Evolutionary conservation across 23 red algal species (phyloP), one percentile per base, ranked within the genome.

Genomic region (Chondrus crispus): DNA sequence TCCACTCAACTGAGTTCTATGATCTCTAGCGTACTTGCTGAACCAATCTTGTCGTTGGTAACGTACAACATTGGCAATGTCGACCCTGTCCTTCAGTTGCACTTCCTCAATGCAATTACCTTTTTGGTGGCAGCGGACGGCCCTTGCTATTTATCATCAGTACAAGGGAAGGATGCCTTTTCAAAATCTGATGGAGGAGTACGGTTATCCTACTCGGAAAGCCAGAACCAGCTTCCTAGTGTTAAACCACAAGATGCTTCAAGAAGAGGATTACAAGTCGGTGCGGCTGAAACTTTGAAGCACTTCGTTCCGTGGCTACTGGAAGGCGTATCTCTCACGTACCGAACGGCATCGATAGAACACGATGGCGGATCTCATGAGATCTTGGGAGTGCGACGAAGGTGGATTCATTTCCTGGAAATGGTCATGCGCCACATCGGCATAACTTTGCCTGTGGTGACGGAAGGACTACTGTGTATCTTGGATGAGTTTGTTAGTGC

Each of bases 361-460:
- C 57, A 84, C 20, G 68, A 79, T 16, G 68, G 46, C 42, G 89
- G 89, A 26, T 82, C 89, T 35, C 75, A 92, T 13, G 89, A 92
- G 64, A 77, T 92, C 22, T 46, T 92, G 20, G 79, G 89, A 29
- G 77, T 92, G 9, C 89, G 89, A 46, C 89, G 89, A 36, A 51
- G 79, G 62, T 92, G 89, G 89, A 92, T 92, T 50, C 77, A 60
- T 18, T 92, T 92, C 60, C 72, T 92, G 28, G 89, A 82, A 57
- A 84, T 77, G n/a, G 64, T 46, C 5, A 92, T 84, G 75, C 60
- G 69, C 60, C 57, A 84, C 62, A 50, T 92, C 19, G 89, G 89
- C 12, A 52, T 68, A 16, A 69, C 77, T 68, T 45, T 92, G 10
- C 89, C 89, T 11, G 75, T 57, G 14, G 58, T 92, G 47, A 68